A percentile compares a stretch with the other conserved stretches of the same genome.
Evolutionary conservation across 768 basidiomycete species (phyloP).

Genomic region (Rhodotorula sphaerocarpa): DNA sequence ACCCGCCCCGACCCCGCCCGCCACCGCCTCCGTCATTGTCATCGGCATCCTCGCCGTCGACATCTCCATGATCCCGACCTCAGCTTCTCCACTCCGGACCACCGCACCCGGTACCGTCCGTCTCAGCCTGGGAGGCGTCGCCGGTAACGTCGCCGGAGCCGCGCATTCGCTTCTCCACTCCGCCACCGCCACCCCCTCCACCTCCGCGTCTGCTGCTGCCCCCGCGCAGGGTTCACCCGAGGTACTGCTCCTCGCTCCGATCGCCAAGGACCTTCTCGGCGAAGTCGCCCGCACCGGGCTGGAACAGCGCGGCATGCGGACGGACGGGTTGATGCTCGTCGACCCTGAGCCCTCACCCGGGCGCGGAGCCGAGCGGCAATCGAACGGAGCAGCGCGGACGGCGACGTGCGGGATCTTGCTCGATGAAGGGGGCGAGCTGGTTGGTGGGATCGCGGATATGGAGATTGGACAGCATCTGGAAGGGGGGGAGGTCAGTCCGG

Average conservation of each 20-base stretch:
- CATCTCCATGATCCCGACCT: constrained; percentile 53
- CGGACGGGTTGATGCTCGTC: constrained; percentile 69
- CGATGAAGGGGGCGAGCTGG: constrained; percentile 60
- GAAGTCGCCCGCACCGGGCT: constrained; percentile 57
- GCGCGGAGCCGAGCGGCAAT: no score
- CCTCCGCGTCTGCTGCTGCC: no score
- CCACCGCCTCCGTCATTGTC: constrained; percentile 50
- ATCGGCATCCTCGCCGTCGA: constrained; percentile 86
- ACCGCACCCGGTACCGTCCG: constrained; percentile 71
- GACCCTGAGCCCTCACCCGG: no score
- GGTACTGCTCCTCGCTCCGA: constrained; percentile 61
- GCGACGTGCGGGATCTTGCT: constrained; percentile 83
- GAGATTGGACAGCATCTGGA: constrained; percentile 47
- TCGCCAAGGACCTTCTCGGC: constrained; percentile 73
- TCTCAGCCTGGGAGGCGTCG: constrained; percentile 77
- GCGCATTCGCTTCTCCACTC: constrained; percentile 51
- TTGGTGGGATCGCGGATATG: constrained; percentile 92
- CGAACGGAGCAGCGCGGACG: constrained; percentile 49
- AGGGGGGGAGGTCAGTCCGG: no score
- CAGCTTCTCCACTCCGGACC: constrained; percentile 48
- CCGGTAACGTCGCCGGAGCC: constrained; percentile 89
- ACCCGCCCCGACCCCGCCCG: not conserved
- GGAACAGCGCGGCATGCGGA: constrained; percentile 61
- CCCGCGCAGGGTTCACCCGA: no score
- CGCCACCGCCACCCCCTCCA: not conserved